Evolutionary conservation across 371 early-diverging fungal species (phyloP), one percentile per base, ranked within the genome.

Genomic region (Umbelopsis sp.): DNA sequence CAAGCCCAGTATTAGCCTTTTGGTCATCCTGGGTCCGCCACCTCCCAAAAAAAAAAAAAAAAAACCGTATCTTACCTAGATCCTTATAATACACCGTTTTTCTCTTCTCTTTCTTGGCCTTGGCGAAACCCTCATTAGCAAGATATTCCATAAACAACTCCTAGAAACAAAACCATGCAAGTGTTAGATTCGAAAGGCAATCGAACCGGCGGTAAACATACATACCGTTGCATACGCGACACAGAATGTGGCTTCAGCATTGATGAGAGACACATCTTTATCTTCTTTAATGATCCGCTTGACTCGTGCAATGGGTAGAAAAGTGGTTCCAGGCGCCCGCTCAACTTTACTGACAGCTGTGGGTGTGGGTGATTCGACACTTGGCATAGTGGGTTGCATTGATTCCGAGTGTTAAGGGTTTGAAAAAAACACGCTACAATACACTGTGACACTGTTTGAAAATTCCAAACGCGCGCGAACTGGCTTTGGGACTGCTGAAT

Each of bases 251-350:
- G 93, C 91, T 57, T 94, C 95, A 11, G 88, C 78, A 67, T 88
- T 87, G 74, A 90, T 86, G 46, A 86, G 76, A 6, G 77, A 73
- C 2, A 94, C 83, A 63, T 92, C 94, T 74, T 88, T 90, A 75
- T 94, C 95, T 72, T 91, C 92, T 69, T 92, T 93, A 74, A 94
- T 91, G 69, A 94, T 90, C 44, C 92, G 86, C 64, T 92, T 89
- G 65, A 94, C 88, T 67, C 95, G 85, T n/a, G 95, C 90, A 16
- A 86, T 73, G 2, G 93, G 93, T 37, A 93, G 73, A 41, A 79
- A 78, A 1, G 88, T 86, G 2, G 80, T 76, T n/a, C 91, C 92
- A 20, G 88, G 77, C 2, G 65, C 57, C 46, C 80, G 71, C 44
- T 79, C 84, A 9, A 64, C 35, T 41, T 64, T 38, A 12, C 35